Conservation (phyloP, 257 asterid genomes). For the Salvia splendens region DNA sequence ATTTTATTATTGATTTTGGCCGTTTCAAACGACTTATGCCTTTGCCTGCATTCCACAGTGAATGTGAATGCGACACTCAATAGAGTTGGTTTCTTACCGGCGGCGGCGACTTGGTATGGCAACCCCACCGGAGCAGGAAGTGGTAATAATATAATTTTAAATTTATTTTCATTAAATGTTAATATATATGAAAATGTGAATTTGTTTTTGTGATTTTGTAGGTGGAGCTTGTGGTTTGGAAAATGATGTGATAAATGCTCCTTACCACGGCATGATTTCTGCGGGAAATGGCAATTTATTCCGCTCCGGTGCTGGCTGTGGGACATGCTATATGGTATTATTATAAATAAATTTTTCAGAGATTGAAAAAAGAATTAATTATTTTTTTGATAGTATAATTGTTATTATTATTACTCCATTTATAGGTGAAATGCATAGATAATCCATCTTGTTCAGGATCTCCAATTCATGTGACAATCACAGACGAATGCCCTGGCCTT, state of each 20-base stretch:
- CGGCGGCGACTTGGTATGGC: slow-evolving; percentile 37
- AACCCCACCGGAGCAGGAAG: slow-evolving; percentile 29
- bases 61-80: not conserved
- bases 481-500: slow-evolving; percentile 35
- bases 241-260: slow-evolving; percentile 30
- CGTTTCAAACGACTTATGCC: not conserved
- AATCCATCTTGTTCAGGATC: slow-evolving; percentile 31
- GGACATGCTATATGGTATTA: slow-evolving; percentile 46
- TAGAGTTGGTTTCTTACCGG: not conserved
- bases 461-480: slow-evolving; percentile 29
- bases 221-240: slow-evolving; percentile 53
- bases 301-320: slow-evolving; percentile 45
- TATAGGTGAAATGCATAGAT: slow-evolving; percentile 26
- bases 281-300: slow-evolving; percentile 41
- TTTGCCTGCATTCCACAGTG: slow-evolving; percentile 3
- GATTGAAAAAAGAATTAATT: too few relatives aligned
- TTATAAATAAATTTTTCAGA: not conserved
- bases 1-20: not conserved
- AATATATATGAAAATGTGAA: too few relatives aligned
- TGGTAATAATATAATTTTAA: not conserved
- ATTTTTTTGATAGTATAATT: too few relatives aligned
- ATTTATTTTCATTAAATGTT: too few relatives aligned
- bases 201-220: not conserved
- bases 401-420: too few relatives aligned
- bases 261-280: slow-evolving; percentile 39